Evolutionary conservation across 345 rosid genomes (phyloP).

Genomic region (Eucalyptus shirleyi): DNA sequence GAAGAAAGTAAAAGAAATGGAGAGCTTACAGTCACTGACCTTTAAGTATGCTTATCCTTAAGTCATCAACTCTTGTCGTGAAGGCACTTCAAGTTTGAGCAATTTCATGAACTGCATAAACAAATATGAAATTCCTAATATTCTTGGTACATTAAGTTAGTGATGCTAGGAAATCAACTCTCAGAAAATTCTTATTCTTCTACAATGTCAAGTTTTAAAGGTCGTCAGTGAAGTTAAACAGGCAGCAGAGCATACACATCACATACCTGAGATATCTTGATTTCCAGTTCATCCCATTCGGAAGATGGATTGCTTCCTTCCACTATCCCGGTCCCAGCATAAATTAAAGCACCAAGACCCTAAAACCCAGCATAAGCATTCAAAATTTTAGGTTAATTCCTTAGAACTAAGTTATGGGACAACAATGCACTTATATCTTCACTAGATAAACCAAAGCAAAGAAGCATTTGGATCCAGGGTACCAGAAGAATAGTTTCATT

Average conservation of each 20-base stretch:
- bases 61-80: constrained; percentile 14
- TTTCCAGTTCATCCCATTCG: constrained; percentile 91
- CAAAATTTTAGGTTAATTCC: not conserved
- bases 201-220: not conserved
- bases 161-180: not conserved
- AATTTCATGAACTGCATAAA: constrained; percentile 59
- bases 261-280: constrained; percentile 78
- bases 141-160: not conserved
- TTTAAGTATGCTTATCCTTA: constrained; percentile 12
- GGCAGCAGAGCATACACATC: no score
- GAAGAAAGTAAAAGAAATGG: not conserved
- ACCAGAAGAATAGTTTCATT: not conserved
- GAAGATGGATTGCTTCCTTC: constrained; percentile 67
- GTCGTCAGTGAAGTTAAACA: not conserved
- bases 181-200: not conserved
- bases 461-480: not conserved
- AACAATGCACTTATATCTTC: not conserved
- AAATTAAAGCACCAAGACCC: constrained; percentile 73
- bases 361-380: not conserved
- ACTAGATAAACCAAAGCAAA: not conserved
- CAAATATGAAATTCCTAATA: not conserved
- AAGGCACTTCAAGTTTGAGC: constrained; percentile 59
- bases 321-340: constrained; percentile 84
- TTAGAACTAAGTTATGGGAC: not conserved
- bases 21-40: not conserved